phyloP scores from a whole-genome alignment of 2,329 filamentous ascomycete species.

The Diaporthe longicolla region DNA sequence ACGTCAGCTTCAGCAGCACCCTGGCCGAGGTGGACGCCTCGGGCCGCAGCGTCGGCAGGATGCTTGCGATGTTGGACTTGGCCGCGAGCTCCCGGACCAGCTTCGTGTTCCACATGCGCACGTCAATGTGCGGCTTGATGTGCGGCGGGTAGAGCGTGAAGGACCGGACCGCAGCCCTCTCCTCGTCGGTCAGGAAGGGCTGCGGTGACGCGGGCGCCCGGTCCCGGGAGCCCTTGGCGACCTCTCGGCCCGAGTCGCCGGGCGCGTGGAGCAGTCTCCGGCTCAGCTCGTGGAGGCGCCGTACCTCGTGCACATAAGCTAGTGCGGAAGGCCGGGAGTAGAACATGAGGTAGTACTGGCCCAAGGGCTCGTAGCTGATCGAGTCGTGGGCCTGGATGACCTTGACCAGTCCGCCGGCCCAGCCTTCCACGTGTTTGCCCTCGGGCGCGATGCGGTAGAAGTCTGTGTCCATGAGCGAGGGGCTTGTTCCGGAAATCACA shows the following conservation, averaged over 20 bases:
- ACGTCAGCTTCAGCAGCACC: constrained; percentile 54
- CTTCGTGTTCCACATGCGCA: constrained; percentile 44
- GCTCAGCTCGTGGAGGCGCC: constrained; percentile 59
- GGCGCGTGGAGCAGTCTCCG: constrained; percentile 50
- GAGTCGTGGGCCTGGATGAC: constrained; percentile 76
- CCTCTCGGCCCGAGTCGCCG: constrained; percentile 49
- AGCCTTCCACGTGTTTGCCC: constrained; percentile 75
- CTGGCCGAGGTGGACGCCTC: constrained; percentile 45
- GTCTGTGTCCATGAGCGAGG: constrained; percentile 75
- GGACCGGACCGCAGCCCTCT: constrained; percentile 57
- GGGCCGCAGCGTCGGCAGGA: constrained; percentile 45
- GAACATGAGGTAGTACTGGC: constrained; percentile 80
- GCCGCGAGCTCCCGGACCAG: constrained; percentile 41
- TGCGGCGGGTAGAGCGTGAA: constrained; percentile 66
- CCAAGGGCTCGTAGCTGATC: constrained; percentile 72
- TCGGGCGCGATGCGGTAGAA: constrained; percentile 77
- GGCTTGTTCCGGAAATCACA: constrained; percentile 70
- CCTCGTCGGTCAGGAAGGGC: constrained; percentile 52
- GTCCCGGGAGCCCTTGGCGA: constrained; percentile 58
- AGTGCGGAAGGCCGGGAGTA: constrained; percentile 69
- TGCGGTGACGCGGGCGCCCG: constrained; percentile 53
- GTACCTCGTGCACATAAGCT: constrained; percentile 71
- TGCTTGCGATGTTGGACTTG: constrained; percentile 44
- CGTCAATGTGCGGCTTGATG: constrained; percentile 44
- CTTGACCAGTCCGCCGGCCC: constrained; percentile 74